Conservation (phyloP, 192 early-diverging fungal genomes). For the Dissophora globulifera region DNA sequence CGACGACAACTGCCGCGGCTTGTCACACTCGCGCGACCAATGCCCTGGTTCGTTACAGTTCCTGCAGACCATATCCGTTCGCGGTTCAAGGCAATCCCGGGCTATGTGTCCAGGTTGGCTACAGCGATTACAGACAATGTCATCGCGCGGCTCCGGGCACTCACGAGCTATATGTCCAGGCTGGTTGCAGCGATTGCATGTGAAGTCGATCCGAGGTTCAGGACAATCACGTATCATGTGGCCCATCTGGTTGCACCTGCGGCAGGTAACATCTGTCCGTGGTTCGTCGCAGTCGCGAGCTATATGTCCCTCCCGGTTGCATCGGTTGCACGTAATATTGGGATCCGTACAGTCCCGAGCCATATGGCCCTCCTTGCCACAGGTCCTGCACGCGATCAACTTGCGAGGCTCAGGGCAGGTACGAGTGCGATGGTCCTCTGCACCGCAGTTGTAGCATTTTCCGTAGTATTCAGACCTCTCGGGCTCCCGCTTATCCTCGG, state of each 20-base stretch:
- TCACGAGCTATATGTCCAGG: conserved; percentile 14
- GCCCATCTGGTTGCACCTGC: conserved; percentile 12
- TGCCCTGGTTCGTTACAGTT: conserved; percentile 63
- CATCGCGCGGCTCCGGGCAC: conserved; percentile 1
- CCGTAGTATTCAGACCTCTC: conserved; percentile 34
- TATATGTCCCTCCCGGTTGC: conserved; percentile 52
- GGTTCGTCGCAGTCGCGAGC: conserved; percentile 54
- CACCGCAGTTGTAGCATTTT: conserved; percentile 59
- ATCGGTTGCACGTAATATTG: conserved; percentile 22
- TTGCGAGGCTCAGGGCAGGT: conserved; percentile 53
- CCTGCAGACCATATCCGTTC: conserved; percentile 49
- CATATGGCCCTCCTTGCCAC: conserved; percentile 58
- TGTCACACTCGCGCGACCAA: conserved; percentile 53
- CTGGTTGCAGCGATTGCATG: conserved; percentile 41
- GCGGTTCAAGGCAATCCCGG: conserved; percentile 48
- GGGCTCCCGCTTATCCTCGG: conserved; percentile 23
- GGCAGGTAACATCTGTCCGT: conserved; percentile 1
- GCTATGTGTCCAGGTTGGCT: conserved; percentile 55
- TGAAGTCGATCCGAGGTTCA: neutral
- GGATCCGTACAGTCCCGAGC: conserved; percentile 51
- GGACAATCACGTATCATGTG: conserved; percentile 30
- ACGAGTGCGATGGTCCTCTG: conserved; percentile 61
- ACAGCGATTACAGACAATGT: conserved; percentile 32
- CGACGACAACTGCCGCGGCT: conserved; percentile 16
- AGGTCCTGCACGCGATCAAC: conserved; percentile 63